These are phyloP conservation scores for Penicillium sp. DNA, from an alignment of 2,329 filamentous ascomycete genomes.

Conservation along the genomic window DNA sequence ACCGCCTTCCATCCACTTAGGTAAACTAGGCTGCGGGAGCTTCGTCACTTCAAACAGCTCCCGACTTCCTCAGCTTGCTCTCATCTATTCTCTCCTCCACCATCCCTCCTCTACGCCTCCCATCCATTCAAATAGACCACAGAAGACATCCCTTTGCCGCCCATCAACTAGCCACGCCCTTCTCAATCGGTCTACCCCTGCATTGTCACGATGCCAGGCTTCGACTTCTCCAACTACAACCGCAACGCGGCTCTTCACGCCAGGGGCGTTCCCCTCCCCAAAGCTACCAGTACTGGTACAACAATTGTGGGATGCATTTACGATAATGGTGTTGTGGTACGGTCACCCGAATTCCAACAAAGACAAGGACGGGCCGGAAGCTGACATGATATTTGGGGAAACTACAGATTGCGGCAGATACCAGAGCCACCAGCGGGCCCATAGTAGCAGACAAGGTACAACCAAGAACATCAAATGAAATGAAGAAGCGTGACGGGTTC, in stretches of 20 bases:
- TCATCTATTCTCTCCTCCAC: conserved; percentile 18
- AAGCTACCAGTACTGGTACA: conserved; percentile 97
- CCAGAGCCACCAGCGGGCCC: conserved; percentile 91
- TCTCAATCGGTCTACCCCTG: conserved; percentile 30
- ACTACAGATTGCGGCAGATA: conserved; percentile 88
- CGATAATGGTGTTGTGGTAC: conserved; percentile 90
- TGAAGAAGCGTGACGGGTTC: neutral
- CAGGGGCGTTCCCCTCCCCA: conserved; percentile 88
- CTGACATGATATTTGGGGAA: conserved; percentile 19
- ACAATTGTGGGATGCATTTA: conserved; percentile 98
- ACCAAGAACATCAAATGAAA: neutral
- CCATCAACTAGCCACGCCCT: conserved; percentile 20
- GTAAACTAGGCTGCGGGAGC: conserved; percentile 38
- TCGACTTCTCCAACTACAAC: conserved; percentile 99
- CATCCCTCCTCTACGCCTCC: conserved; percentile 17
- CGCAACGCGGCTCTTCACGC: conserved; percentile 96
- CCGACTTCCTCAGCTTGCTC: conserved; percentile 14
- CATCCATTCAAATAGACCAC: neutral
- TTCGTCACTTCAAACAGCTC: conserved; percentile 43
- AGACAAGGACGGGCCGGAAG: conserved; percentile 5
- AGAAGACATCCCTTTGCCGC: conserved; percentile 3
- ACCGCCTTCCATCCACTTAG: neutral
- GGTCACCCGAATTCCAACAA: conserved; percentile 36
- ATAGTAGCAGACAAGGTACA: conserved; percentile 95
- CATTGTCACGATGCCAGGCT: conserved; percentile 75